These are phyloP conservation scores for Warburgia ugandensis DNA, from an alignment of 164 flowering plant genomes.

Conservation along the genomic window DNA sequence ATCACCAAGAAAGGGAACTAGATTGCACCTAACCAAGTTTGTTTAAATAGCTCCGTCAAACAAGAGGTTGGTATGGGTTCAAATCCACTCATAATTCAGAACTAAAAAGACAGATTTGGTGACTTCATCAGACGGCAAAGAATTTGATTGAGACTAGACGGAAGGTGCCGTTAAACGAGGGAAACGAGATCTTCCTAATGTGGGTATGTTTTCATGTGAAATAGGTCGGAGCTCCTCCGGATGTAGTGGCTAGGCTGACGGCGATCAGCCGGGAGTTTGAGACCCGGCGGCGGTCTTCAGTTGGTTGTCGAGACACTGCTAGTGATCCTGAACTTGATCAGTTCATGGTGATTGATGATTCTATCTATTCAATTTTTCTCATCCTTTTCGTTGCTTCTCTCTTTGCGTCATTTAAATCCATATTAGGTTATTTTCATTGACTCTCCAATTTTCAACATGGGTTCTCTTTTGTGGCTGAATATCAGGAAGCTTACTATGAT, in stretches of 20 bases:
- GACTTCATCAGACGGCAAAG: no score
- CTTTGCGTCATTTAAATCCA: neutral
- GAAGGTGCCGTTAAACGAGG: no score
- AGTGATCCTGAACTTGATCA: conserved; percentile 94
- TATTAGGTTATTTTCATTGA: neutral
- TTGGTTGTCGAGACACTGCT: conserved; percentile 23
- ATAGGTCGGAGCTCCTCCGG: conserved; percentile 92
- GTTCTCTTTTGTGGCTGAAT: neutral
- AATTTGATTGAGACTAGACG: no score
- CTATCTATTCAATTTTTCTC: neutral
- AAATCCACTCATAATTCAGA: no score
- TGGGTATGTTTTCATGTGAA: neutral
- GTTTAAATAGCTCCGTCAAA: no score
- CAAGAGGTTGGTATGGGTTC: neutral
- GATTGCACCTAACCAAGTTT: no score
- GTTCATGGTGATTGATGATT: conserved; percentile 56
- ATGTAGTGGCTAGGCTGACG: conserved; percentile 57
- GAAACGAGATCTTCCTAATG: neutral
- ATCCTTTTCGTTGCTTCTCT: neutral
- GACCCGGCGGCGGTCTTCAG: conserved; percentile 47
- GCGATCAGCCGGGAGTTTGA: conserved; percentile 67
- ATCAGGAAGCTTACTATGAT: conserved; percentile 84
- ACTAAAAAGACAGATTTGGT: no score
- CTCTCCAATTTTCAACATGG: neutral
- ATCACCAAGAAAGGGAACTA: neutral